Percentiles rank a stretch among this genome's conserved stretches.
phyloP scores from a whole-genome alignment of 495 filamentous ascomycete species.

The Platismatia glauca region DNA sequence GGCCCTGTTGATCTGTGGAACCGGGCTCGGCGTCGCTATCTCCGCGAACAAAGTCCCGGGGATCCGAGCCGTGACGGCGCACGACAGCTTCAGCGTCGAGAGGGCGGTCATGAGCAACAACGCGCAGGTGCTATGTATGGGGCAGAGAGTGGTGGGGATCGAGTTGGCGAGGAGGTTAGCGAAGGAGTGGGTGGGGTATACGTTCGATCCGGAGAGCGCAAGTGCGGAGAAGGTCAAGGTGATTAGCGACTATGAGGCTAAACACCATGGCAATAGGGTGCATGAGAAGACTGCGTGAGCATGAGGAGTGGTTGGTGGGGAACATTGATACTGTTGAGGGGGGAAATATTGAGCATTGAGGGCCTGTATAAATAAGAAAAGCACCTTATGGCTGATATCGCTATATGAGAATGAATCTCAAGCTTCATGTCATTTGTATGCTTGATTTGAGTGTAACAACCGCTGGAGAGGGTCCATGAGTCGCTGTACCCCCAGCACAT shows the following conservation, averaged over 20 bases:
- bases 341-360: neutral
- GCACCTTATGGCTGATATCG: no score
- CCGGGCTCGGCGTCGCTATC: conserved; percentile 79
- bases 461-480: no score
- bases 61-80: conserved; percentile 76
- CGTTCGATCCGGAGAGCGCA: conserved; percentile 64
- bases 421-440: no score
- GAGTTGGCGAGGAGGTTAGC: conserved; percentile 71
- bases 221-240: conserved; percentile 68
- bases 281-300: conserved; percentile 2
- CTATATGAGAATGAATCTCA: no score
- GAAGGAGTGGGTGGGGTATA: conserved; percentile 73
- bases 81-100: conserved; percentile 80
- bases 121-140: conserved; percentile 82
- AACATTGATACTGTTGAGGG: no score
- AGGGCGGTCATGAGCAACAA: conserved; percentile 74
- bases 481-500: no score
- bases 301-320: neutral
- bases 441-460: no score
- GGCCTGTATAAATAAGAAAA: no score
- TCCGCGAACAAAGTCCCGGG: conserved; percentile 80
- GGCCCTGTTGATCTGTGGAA: conserved; percentile 79
- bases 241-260: conserved; percentile 63
- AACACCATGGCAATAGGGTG: conserved; percentile 25
- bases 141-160: conserved; percentile 72